Evolutionary conservation across 2,329 filamentous ascomycete genomes (phyloP), one percentile per base, ranked within the genome.

Genomic region (Microascus cirrosus): DNA sequence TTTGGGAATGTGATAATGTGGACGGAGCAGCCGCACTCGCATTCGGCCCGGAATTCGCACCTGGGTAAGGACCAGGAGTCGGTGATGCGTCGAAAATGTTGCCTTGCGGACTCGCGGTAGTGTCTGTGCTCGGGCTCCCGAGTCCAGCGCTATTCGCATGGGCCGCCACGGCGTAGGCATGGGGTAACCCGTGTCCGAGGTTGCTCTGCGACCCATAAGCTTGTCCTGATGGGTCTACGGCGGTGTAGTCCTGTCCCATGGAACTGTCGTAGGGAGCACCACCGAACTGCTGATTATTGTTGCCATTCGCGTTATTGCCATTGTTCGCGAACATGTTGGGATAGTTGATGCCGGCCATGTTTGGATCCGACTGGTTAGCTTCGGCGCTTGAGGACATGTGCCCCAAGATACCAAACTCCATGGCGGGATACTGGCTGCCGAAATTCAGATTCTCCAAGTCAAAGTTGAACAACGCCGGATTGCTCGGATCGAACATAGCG

Each of bases 321-420:
- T 39, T 58, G 24, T 34, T 34, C 24, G 36, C 28, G 25, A 55
- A 58, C 11, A 55, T n/a, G 22, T 35, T 51, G 18, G 56, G 22
- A 50, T 72, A 78, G 60, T 69, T 70, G 57, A 72, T 66, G 51
- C 73, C 72, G 48, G 69, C 66, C 59, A 79, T 67, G 5, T 76
- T 71, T 7, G 70, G 69, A 60, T 94, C 89, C 58, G 84, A 83
- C 5, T 87, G 83, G 7, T 87, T 84, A 18, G 85, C 89, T 64
- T 94, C 89, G n/a, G 85, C 87, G 15, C 89, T 89, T n/a, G 89
- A 90, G 5, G 90, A 90, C 89, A 99, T 95, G 69, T 97, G 93
- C 32, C 90, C 91, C 0, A 99, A 82, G 82, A 97, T 96, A 57
- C 91, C 89, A 69, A 97, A 96, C 70, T 97, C 94, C 70, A 96